Evolutionary conservation across 257 asterid genomes (phyloP), one percentile per base, ranked within the genome.

Genomic region (Nicotiana noctiflora): DNA sequence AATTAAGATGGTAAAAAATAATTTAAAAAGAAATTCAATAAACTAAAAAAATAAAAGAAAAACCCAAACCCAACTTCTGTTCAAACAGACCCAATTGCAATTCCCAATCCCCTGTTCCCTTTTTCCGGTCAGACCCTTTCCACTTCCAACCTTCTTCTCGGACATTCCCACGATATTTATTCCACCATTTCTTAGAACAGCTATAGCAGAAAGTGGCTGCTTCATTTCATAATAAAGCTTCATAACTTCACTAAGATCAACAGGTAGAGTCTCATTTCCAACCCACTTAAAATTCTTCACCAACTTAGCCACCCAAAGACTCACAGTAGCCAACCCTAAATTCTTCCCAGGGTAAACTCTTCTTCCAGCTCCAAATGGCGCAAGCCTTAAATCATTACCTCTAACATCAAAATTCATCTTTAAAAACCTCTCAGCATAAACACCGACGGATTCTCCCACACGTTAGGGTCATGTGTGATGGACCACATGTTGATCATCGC

Each of bases 401-500:
- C 87, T 82, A 12, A 90, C 89, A 46, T 89, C 92, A 9, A 89
- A 25, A 46, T 66, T 70, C 3, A 52, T 80, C 5, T 88, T 87
- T 0, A 87, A 0, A 63, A 89, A 86, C 84, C 94, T 84, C 19
- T 87, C 90, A 90, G 90, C 51, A 68, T 81, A 74, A 90, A 90
- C 29, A 11, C 31, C 32, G 62, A 80, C 1, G 94, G 86, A 0
- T 89, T 83, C 1, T 55, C 79, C 91, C 91, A n/a, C n/a, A n/a
- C n/a, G n/a, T n/a, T n/a, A n/a, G n/a, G n/a, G n/a, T n/a, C n/a
- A n/a, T n/a, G n/a, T 0, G 94, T 83, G 18, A 90, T 90, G 8
- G 94, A 85, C 94, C 94, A 89, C 94, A 89, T 89, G 72, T 90
- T 90, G 51, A 90, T 87, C 92, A 90, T 90, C 2, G 92, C 90